Evolutionary conservation across 163 green algal genomes (phyloP), one percentile per base, ranked within the genome.

Genomic region (Chloromonas sp.): DNA sequence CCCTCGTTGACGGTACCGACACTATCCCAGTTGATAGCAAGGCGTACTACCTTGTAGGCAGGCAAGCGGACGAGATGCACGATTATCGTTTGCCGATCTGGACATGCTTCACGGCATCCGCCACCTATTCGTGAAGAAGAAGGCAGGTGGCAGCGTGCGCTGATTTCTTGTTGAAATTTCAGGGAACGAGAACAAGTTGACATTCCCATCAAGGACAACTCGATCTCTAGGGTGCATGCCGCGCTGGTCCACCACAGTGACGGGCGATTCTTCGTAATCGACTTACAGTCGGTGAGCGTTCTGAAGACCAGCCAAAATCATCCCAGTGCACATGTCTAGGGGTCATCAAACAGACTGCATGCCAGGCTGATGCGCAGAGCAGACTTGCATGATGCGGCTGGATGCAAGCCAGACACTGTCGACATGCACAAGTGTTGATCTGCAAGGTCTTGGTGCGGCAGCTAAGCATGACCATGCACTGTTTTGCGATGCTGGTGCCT

Each of bases 211-310:
- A 79, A 85, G 13, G 82, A 92, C 81, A 5, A 83, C 3, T 89
- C 85, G 1, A 85, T 84, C 61, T 93, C 87, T 0, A 79, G 91
- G 0, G 60, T 89, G 1, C 94, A 96, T 84, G 94, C 93, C 2
- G 94, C 92, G 1, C 74, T 97, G 0, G 93, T 96, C 59, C 92
- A 95, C 80, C 94, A 97, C 84, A 70, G 85, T 0, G 92, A 96
- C 86, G 93, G 92, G 0, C 89, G 92, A 1, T 60, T 94, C 11
- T 97, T 93, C 66, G 57, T 97, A 13, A 97, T 97, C 14, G 94
- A 97, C 84, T 83, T 97, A 60, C 71, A 79, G 14, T 79, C 71
- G 71, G 71, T 79, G 71, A 79, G 71, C 5, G 11, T 36, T 11
- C 5, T 79, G 11, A 3, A 36, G 5, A 36, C 2, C 5, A 36